Conservation (phyloP, 2,329 filamentous ascomycete species). For the Trichoderma sp. region DNA sequence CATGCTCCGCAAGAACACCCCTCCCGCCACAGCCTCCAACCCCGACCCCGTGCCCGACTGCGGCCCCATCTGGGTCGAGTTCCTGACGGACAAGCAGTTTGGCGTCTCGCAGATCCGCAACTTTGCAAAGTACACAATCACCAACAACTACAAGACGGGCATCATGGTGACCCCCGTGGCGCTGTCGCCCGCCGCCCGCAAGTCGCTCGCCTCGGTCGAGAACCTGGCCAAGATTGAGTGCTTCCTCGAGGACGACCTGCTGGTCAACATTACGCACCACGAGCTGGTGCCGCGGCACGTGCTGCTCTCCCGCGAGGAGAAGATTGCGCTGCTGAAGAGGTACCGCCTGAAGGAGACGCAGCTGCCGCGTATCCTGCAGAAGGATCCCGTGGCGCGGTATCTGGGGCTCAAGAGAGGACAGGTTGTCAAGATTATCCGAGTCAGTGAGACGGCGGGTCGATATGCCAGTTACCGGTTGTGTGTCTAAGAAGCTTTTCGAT, state of each 20-base stretch:
- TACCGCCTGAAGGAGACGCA: constrained; percentile 98
- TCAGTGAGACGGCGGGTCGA: constrained; percentile 90
- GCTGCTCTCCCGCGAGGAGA: constrained; percentile 87
- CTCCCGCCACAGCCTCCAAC: constrained; percentile 68
- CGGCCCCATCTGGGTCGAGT: constrained; percentile 92
- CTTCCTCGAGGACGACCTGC: constrained; percentile 91
- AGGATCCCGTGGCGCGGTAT: constrained; percentile 91
- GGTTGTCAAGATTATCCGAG: constrained; percentile 97
- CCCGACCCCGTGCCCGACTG: constrained; percentile 74
- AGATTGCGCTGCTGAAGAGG: constrained; percentile 78
- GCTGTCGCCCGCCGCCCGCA: constrained; percentile 84
- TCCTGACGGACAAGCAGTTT: constrained; percentile 76
- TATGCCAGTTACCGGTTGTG: constrained; percentile 91
- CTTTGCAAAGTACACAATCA: constrained; percentile 81
- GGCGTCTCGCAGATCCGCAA: constrained; percentile 91
- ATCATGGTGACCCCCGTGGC: constrained; percentile 85
- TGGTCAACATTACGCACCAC: constrained; percentile 98
- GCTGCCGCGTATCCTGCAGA: constrained; percentile 86
- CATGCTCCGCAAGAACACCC: constrained; percentile 85
- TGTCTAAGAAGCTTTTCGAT: constrained; percentile 47
- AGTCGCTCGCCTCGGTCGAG: constrained; percentile 78
- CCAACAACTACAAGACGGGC: constrained; percentile 83
- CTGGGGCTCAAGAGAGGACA: constrained; percentile 87
- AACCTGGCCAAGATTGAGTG: constrained; percentile 83
- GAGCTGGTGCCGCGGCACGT: constrained; percentile 95